phyloP scores from a whole-genome alignment of 768 basidiomycete genomes.

The Solioccasus polychromus region DNA sequence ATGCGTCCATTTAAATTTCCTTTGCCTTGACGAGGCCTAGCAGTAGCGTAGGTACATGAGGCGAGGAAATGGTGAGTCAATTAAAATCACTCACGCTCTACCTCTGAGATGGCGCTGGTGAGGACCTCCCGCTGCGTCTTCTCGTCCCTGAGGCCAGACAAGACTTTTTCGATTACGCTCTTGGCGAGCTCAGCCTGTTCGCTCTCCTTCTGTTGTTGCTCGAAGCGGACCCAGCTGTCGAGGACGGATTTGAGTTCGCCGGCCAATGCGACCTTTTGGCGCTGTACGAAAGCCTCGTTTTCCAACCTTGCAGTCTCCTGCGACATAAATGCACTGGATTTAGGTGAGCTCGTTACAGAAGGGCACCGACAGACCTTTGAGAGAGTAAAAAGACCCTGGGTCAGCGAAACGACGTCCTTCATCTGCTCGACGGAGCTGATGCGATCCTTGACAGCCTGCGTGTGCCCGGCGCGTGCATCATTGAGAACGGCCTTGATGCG shows the following conservation, averaged over 20 bases:
- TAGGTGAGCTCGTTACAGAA: not conserved
- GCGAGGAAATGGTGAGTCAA: not conserved
- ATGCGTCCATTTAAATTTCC: slow-evolving; percentile 61
- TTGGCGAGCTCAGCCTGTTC: slow-evolving; percentile 92
- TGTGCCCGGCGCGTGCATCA: slow-evolving; percentile 83
- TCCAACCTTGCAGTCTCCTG: slow-evolving; percentile 94
- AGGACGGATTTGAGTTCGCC: slow-evolving; percentile 91
- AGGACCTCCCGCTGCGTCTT: slow-evolving; percentile 88
- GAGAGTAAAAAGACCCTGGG: slow-evolving; percentile 84
- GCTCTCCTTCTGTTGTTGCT: slow-evolving; percentile 94
- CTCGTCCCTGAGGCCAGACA: slow-evolving; percentile 79
- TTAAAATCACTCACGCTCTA: slow-evolving; percentile 77
- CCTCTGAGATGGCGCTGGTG: slow-evolving; percentile 73
- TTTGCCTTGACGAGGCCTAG: slow-evolving; percentile 89
- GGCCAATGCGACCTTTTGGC: slow-evolving; percentile 84
- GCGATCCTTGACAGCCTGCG: slow-evolving; percentile 87
- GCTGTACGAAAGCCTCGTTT: slow-evolving; percentile 83
- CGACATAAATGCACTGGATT: not conserved
- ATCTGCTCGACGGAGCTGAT: slow-evolving; percentile 89
- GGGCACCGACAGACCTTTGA: slow-evolving; percentile 64
- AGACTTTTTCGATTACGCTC: slow-evolving; percentile 84
- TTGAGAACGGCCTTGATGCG: slow-evolving; percentile 82
- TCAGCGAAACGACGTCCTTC: slow-evolving; percentile 93
- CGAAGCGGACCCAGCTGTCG: slow-evolving; percentile 97
- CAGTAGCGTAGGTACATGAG: slow-evolving; percentile 5